Evolutionary conservation across 208 protist genomes (phyloP).

Genomic region (Acanthamoeba lenticulata): DNA sequence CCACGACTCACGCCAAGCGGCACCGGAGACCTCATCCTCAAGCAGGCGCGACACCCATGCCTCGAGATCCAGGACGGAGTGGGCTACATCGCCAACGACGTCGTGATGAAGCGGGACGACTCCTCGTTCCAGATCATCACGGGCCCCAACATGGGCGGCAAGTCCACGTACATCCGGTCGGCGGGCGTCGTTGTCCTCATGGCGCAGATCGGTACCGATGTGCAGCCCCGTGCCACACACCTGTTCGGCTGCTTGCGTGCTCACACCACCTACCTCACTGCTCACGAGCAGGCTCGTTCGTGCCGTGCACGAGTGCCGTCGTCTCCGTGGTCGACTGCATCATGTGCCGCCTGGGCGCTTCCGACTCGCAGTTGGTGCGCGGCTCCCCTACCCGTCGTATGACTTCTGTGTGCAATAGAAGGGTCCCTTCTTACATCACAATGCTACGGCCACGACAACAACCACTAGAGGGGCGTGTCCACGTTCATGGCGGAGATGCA

Average conservation of each 20-base stretch:
- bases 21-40: constrained; percentile 40
- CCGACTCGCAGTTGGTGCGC: constrained; percentile 93
- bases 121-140: constrained; percentile 87
- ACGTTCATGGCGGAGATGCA: constrained; percentile 99
- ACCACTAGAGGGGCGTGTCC: constrained; percentile 84
- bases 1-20: constrained; percentile 21
- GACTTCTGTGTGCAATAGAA: too few species aligned
- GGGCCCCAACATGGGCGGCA: constrained; percentile 97
- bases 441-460: neutral
- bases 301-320: constrained; percentile 88
- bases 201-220: constrained; percentile 25
- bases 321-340: constrained; percentile 86
- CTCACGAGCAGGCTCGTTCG: constrained; percentile 91
- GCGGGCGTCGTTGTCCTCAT: constrained; percentile 55
- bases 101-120: constrained; percentile 45
- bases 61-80: constrained; percentile 44
- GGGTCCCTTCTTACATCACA: too few species aligned
- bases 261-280: constrained; percentile 95
- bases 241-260: too few species aligned
- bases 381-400: too few species aligned
- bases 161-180: constrained; percentile 92
- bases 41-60: constrained; percentile 89
- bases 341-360: constrained; percentile 98
- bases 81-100: constrained; percentile 45
- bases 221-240: too few species aligned